Base-by-base conservation (phyloP, 2,329 filamentous ascomycete species). In the Penicillium sp. region DNA sequence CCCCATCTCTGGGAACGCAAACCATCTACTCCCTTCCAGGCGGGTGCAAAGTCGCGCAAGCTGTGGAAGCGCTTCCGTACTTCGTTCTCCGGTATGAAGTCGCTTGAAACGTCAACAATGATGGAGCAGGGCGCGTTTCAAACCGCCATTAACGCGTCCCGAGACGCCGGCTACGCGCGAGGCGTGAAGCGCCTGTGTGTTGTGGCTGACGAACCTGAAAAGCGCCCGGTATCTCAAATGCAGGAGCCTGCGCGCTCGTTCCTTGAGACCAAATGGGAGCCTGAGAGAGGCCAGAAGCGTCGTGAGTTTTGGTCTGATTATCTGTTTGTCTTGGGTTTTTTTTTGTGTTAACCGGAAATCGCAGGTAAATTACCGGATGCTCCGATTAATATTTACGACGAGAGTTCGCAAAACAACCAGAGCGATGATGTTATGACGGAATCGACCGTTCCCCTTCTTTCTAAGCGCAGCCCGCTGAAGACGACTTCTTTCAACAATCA, bases 1-100 rank as follows among this genome's bases (percentile, higher is more conserved):
- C 75, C 75, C 29, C 75, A 74, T 55, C 62, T 75, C 56, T 79
- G 77, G 77, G 77, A 79, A 54, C 76, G 77, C 56, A 75, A 75
- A 54, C 77, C 77, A 19, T 73, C 76, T 4, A 77, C 74, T 6
- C 72, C 77, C 3, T 74, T 76, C 48, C 60, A 70, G 37, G 63
- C 71, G 14, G 74, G 75, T 11, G 68, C 73, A 41, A 76, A 75
- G 41, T 69, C 76, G 39, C 75, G 75, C 48, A 80, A 78, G 55
- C 68, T 80, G 53, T 80, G 77, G 77, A 80, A 79, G 62, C 73
- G 77, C 48, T 72, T 79, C 56, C 69, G 69, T 27, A 64, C 69
- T 7, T 72, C 71, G 3, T 75, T 75, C 53, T 66, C 70, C 57
- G 66, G 63, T 53, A 72, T 73, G 69, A 69, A 67, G 53, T 56